Conservation (phyloP, 2,329 filamentous ascomycete genomes). For the Fusarium succisae region DNA sequence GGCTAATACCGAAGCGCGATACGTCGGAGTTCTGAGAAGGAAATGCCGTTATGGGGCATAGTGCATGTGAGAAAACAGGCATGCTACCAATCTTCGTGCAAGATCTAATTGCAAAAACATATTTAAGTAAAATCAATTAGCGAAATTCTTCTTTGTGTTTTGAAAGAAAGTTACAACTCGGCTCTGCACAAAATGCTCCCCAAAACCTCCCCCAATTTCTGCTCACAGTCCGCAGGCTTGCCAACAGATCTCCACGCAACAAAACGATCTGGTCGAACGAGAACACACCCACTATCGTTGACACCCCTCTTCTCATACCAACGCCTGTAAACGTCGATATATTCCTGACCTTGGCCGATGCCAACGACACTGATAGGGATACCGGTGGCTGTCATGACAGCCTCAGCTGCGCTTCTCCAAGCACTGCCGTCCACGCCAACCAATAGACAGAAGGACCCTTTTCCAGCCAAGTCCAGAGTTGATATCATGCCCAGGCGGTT, state of each 20-base stretch:
- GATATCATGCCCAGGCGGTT: not conserved
- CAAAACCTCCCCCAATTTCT: not conserved
- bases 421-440: rapidly evolving
- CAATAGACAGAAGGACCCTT: not conserved
- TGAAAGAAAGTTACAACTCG: not conserved
- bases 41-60: not conserved
- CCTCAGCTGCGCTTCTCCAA: not conserved
- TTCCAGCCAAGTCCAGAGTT: not conserved
- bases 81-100: no score
- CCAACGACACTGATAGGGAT: not conserved
- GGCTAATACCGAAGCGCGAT: not conserved
- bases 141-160: no score
- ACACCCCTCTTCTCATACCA: not conserved
- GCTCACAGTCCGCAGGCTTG: not conserved
- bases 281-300: not conserved
- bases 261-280: not conserved
- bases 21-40: not conserved
- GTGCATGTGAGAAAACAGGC: rapidly evolving
- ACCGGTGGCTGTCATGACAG: rapidly evolving
- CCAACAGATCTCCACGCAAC: not conserved
- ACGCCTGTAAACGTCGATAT: not conserved
- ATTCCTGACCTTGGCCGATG: not conserved
- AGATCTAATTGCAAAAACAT: no score
- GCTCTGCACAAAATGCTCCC: not conserved
- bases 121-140: no score